Base-by-base conservation (phyloP, 345 rosid genomes). In the Citrus mangshanensis region DNA sequence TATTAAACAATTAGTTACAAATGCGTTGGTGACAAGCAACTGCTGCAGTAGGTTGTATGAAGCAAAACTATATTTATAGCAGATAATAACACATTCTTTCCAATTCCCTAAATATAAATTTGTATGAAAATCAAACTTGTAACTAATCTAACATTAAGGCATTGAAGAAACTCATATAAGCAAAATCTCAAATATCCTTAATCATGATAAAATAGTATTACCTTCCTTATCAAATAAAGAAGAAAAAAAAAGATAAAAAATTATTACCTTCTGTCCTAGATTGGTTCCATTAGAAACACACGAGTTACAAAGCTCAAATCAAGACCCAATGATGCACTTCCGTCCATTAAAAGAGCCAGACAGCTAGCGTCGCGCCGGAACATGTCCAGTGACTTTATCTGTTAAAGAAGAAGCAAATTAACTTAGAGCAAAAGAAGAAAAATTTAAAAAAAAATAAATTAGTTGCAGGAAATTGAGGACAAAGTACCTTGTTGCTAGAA, bases 301-400 rank as follows among this genome's bases (percentile, higher is more conserved):
- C 85, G 88, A 59, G 91, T 89, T 46, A 93, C 98, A 80, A 96
- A 93, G 89, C 99, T 96, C 86, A 94, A 86, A 85, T 96, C 99
- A 78, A 94, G 98, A 86, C 98, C 98, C 80, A 94, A 77, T 27
- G 98, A 98, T 78, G 95, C 93, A 88, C 93, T 96, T 83, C 98
- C 98, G 72, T 96, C 99, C 99, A 91, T 94, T 84, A 94, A 72
- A 76, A 94, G 97, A 77, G 92, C 98, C 91, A 89, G 87, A 84
- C 98, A 91, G 35, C 82, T 81, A 37, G 81, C 80, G 82, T 94
- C 97, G 51, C 91, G 81, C 85, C 86, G 89, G 89, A 96, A 94
- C 56, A 69, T 85, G 70, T 91, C 85, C 68, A 94, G 88, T 24
- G 93, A 86, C 75, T 93, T 94, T 88, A 89, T 88, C 97, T 96